Base-by-base conservation (phyloP, 441 rosid genomes). In the Populus hybrid region DNA sequence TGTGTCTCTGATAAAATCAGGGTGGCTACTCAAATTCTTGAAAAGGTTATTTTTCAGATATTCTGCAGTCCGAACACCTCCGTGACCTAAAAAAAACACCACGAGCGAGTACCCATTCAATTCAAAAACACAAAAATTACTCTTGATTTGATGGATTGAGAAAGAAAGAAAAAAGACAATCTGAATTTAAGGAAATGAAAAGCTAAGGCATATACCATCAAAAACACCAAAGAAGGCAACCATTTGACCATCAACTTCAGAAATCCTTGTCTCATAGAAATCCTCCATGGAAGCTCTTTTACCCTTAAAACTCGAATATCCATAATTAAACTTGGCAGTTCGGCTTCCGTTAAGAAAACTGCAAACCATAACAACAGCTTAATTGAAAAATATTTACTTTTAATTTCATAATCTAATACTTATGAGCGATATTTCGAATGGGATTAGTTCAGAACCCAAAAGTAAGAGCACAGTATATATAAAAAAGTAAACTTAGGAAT, bases 181-280 rank as follows among this genome's bases (percentile, higher is more conserved):
- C 74, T 12, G n/a, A 11, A 34, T 30, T 59, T 5, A 72, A 14
- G 66, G 35, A 18, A 54, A 46, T 35, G 36, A 21, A 69, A 65
- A 36, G 63, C 63, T 16, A 11, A 5, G 61, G 64, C 70, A n/a
- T 65, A 73, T 89, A 93, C 98, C 98, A 82, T 94, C 98, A 73
- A 90, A 94, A 80, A 94, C 98, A 75, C 92, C 97, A 73, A 94
- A 94, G 80, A 92, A 90, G 70, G 94, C 98, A 89, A 94, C 97
- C 90, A 88, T 90, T 83, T 94, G 91, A 75, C 95, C 98, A 82
- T 87, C 85, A 79, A 94, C 88, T 77, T 88, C 93, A 81, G 90
- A 89, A 67, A 94, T 87, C 73, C 92, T 90, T 16, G 97, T 92
- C 81, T 92, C 98, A 35, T 86, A 92, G 72, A 87, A 94, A 80